These are phyloP conservation scores for Neonectria neomacrospora DNA, from an alignment of 2,329 filamentous ascomycete species.

Conservation along the genomic window DNA sequence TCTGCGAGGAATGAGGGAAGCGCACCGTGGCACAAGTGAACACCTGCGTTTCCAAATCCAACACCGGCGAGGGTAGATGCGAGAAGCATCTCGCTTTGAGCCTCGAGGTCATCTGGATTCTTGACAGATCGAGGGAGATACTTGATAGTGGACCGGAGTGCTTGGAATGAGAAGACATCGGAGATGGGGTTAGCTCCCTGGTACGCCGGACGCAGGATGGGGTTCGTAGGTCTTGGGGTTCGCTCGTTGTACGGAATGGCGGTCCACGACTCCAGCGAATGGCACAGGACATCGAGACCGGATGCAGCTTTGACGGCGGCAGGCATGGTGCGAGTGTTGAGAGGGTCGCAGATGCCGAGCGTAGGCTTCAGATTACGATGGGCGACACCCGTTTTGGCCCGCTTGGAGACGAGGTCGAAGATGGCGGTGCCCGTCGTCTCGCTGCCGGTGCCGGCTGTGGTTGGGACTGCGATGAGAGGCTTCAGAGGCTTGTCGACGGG, in stretches of 20 bases:
- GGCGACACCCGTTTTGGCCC: conserved; percentile 94
- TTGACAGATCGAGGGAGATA: conserved; percentile 89
- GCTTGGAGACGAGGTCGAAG: conserved; percentile 90
- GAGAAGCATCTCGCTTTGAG: conserved; percentile 94
- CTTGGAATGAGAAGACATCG: conserved; percentile 93
- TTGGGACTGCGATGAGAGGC: conserved; percentile 85
- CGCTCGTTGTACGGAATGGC: conserved; percentile 94
- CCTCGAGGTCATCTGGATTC: conserved; percentile 91
- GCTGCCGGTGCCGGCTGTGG: conserved; percentile 85
- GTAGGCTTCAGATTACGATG: conserved; percentile 96
- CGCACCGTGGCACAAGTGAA: conserved; percentile 77
- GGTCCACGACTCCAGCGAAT: conserved; percentile 96
- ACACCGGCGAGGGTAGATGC: conserved; percentile 94
- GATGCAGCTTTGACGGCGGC: conserved; percentile 91
- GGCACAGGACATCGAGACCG: conserved; percentile 94
- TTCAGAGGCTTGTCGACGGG: conserved; percentile 77
- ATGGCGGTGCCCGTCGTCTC: conserved; percentile 98
- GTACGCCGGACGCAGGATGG: conserved; percentile 91
- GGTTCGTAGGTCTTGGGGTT: conserved; percentile 84
- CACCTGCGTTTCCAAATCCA: conserved; percentile 96
- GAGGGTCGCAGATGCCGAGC: conserved; percentile 83
- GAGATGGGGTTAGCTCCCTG: conserved; percentile 98
- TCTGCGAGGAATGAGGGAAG: conserved; percentile 11
- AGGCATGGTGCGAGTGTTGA: conserved; percentile 97
- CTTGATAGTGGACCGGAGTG: conserved; percentile 84